These are phyloP conservation scores for Chalara sp. DNA, from an alignment of 2,329 filamentous ascomycete genomes.

Conservation along the genomic window DNA sequence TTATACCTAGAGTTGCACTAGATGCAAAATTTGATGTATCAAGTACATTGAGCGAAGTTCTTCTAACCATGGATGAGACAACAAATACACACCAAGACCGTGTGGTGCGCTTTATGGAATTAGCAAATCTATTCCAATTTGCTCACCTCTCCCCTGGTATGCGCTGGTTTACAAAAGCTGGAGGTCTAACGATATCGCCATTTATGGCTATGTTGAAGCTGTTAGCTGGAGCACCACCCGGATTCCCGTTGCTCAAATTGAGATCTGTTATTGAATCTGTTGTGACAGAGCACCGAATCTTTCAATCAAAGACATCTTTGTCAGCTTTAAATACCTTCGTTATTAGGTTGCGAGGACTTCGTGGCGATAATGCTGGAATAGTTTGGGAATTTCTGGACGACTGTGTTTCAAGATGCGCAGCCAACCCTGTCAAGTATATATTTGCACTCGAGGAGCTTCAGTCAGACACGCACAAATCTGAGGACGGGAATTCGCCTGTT, in stretches of 20 bases:
- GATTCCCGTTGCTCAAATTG: slow-evolving; percentile 43
- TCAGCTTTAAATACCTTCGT: slow-evolving; percentile 43
- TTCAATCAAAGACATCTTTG: slow-evolving; percentile 39
- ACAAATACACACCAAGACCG: slow-evolving; percentile 35
- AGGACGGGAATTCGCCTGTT: slow-evolving; percentile 31
- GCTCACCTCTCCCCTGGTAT: slow-evolving; percentile 76
- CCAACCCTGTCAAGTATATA: slow-evolving; percentile 76
- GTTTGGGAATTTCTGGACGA: slow-evolving; percentile 76
- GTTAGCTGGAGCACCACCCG: slow-evolving; percentile 40
- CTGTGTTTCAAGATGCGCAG: slow-evolving; percentile 68
- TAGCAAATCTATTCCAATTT: slow-evolving; percentile 76
- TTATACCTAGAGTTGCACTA: slow-evolving; percentile 71
- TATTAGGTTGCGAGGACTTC: slow-evolving; percentile 26
- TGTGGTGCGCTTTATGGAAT: slow-evolving; percentile 60
- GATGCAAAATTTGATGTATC: slow-evolving; percentile 88
- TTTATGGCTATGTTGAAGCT: slow-evolving; percentile 65
- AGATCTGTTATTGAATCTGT: slow-evolving; percentile 52
- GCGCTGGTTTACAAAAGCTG: slow-evolving; percentile 80
- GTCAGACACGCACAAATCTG: slow-evolving; percentile 28
- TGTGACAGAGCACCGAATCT: slow-evolving; percentile 58
- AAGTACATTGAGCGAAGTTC: slow-evolving; percentile 59
- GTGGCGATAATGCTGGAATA: slow-evolving; percentile 30
- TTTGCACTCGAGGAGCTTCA: slow-evolving; percentile 54
- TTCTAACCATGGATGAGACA: slow-evolving; percentile 54
- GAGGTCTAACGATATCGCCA: slow-evolving; percentile 57